Percentiles rank a stretch among this genome's conserved stretches.
Evolutionary conservation across 768 basidiomycete genomes (phyloP).

Genomic region (Pleurotus pulmonarius): DNA sequence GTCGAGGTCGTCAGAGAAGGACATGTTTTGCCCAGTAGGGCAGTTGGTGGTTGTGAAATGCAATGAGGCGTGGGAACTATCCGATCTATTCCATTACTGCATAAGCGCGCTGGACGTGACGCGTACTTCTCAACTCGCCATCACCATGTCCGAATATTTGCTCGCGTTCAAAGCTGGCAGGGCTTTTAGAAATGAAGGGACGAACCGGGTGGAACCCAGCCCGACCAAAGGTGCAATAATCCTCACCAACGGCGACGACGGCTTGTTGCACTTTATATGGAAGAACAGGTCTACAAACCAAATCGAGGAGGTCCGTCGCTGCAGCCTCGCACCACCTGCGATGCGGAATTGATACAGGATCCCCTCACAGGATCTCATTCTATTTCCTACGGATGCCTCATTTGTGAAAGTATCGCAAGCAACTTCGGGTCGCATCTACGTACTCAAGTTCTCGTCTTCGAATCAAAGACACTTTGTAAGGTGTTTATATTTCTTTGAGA

Average conservation of each 20-base stretch:
- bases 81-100: not conserved
- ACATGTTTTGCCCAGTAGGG: conserved; percentile 27
- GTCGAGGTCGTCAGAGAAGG: conserved; percentile 38
- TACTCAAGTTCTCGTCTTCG: conserved; percentile 89
- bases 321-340: not conserved
- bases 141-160: conserved; percentile 35
- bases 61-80: not conserved
- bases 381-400: conserved; percentile 83
- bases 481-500: conserved; percentile 12
- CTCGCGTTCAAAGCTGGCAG: conserved; percentile 71
- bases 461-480: conserved; percentile 86
- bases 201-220: conserved; percentile 64
- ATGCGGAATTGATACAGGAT: not conserved
- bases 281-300: conserved; percentile 62
- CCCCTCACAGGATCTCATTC: conserved; percentile 66
- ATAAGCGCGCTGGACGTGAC: not conserved
- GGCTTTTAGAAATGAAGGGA: conserved; percentile 62
- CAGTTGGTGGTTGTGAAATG: no score
- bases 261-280: conserved; percentile 77
- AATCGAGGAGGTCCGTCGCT: conserved; percentile 53
- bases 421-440: conserved; percentile 65
- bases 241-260: conserved; percentile 69
- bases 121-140: not conserved
- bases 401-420: conserved; percentile 75
- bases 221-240: conserved; percentile 73